Conservation (phyloP, 768 basidiomycete species). For the Paxillus involutus region DNA sequence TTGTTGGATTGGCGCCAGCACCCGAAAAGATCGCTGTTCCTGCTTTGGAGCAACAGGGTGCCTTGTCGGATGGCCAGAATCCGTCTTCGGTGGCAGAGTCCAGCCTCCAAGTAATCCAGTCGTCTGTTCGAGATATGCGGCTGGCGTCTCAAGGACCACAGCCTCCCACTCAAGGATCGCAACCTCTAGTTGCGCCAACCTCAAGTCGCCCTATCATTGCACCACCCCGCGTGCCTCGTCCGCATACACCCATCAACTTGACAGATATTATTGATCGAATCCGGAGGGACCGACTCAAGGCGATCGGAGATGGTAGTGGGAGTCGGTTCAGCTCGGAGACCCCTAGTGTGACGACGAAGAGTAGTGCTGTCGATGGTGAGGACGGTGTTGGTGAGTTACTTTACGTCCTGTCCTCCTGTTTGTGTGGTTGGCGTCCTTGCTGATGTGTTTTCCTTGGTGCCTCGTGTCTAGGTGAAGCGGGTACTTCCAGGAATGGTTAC, state of each 20-base stretch:
- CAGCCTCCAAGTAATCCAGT: too few species aligned
- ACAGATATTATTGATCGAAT: constrained; percentile 22
- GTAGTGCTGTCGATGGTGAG: neutral
- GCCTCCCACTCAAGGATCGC: neutral
- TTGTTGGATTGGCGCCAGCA: too few species aligned
- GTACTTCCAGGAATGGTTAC: too few species aligned
- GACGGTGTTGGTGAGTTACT: neutral
- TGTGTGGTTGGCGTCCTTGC: too few species aligned
- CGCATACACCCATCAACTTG: constrained; percentile 14
- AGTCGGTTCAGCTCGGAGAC: neutral
- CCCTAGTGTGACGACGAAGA: neutral
- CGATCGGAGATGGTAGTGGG: neutral
- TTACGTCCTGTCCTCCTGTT: neutral
- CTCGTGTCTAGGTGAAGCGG: neutral
- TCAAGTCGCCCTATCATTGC: constrained; percentile 15
- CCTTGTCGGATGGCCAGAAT: too few species aligned
- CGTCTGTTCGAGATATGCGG: too few species aligned
- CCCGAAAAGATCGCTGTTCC: too few species aligned
- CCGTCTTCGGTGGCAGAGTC: too few species aligned
- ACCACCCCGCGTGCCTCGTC: constrained; percentile 22
- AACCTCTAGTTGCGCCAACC: neutral
- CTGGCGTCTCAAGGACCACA: neutral
- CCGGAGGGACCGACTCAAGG: constrained; percentile 8
- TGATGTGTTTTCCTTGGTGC: neutral
- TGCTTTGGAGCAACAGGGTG: too few species aligned